Percentiles rank a stretch among this genome's conserved stretches.
Evolutionary conservation across 2,329 filamentous ascomycete genomes (phyloP).

Genomic region (Colletotrichum somersetense): DNA sequence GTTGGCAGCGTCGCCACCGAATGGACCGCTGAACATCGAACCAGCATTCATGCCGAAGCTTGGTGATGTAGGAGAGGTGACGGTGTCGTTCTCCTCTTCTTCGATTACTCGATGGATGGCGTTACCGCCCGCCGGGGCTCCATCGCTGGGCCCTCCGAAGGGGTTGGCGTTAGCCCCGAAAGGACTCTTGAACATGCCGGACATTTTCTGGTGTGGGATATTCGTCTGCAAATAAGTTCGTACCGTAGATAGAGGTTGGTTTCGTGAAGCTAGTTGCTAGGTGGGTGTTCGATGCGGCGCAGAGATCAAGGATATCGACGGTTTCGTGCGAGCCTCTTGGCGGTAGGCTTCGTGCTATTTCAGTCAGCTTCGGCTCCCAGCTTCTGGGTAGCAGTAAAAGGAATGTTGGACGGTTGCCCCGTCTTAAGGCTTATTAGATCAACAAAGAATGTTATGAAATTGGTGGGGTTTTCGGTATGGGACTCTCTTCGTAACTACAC

Average conservation of each 20-base stretch:
- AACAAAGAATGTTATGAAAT: slow-evolving; percentile 40
- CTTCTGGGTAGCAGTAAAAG: slow-evolving; percentile 47
- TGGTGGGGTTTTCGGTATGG: slow-evolving; percentile 33
- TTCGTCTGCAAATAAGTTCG: not conserved
- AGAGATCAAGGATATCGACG: slow-evolving; percentile 76
- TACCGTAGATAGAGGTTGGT: slow-evolving; percentile 1
- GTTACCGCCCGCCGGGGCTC: slow-evolving; percentile 48
- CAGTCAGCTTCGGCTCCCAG: slow-evolving; percentile 68
- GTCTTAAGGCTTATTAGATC: slow-evolving; percentile 24
- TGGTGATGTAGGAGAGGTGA: slow-evolving; percentile 79
- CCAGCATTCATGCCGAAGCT: slow-evolving; percentile 63
- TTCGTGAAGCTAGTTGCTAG: slow-evolving; percentile 4
- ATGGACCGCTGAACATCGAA: slow-evolving; percentile 63
- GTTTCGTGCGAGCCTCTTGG: slow-evolving; percentile 68
- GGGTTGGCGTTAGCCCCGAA: slow-evolving; percentile 78
- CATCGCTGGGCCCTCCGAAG: slow-evolving; percentile 70
- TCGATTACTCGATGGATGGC: slow-evolving; percentile 74
- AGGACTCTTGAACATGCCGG: slow-evolving; percentile 82
- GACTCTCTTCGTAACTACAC: slow-evolving; percentile 9
- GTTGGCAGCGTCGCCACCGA: slow-evolving; percentile 62
- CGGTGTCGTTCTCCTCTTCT: slow-evolving; percentile 83
- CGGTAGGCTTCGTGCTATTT: slow-evolving; percentile 70
- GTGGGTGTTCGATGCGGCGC: slow-evolving; percentile 73
- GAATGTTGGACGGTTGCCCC: slow-evolving; percentile 32
- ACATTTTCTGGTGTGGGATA: slow-evolving; percentile 67